phyloP scores from a whole-genome alignment of 2,329 filamentous ascomycete species.

The Exophiala spinifera region DNA sequence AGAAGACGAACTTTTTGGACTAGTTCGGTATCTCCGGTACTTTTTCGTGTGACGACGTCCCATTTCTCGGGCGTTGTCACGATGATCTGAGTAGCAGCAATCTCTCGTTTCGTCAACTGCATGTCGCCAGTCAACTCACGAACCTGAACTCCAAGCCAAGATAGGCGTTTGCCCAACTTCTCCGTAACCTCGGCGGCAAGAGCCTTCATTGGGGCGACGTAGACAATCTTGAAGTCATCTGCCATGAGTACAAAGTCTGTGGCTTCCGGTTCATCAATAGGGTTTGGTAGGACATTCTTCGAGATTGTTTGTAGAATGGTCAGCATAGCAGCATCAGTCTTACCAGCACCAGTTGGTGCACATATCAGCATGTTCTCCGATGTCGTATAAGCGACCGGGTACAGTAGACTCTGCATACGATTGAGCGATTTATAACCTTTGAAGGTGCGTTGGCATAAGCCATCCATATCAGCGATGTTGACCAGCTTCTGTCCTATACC shows the following conservation, averaged over 20 bases:
- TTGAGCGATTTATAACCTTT: conserved; percentile 91
- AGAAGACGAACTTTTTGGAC: conserved; percentile 95
- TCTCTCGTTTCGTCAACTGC: conserved; percentile 96
- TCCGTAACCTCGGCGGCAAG: conserved; percentile 93
- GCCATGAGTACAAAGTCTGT: conserved; percentile 77
- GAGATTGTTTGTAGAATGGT: conserved; percentile 87
- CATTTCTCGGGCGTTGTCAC: conserved; percentile 99
- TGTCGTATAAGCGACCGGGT: conserved; percentile 90
- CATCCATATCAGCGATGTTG: conserved; percentile 77
- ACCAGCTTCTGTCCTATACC: conserved; percentile 72
- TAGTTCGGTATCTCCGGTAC: conserved; percentile 92
- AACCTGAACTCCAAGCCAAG: conserved; percentile 89
- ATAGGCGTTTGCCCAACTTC: conserved; percentile 84
- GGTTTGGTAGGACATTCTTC: conserved; percentile 78
- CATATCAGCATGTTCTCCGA: conserved; percentile 99
- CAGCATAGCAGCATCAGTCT: conserved; percentile 97
- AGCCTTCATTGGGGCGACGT: conserved; percentile 98
- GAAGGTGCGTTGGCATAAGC: conserved; percentile 86
- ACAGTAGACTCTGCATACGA: conserved; percentile 96
- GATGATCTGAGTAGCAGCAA: conserved; percentile 93
- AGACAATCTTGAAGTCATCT: conserved; percentile 96
- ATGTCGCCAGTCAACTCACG: conserved; percentile 97
- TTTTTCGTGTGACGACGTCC: conserved; percentile 97
- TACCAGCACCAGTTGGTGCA: conserved; percentile 95
- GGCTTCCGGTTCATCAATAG: conserved; percentile 68